A percentile compares a stretch with the other conserved stretches of the same genome.
Conservation (phyloP, 345 rosid species). For the Syzygium oleosum region DNA sequence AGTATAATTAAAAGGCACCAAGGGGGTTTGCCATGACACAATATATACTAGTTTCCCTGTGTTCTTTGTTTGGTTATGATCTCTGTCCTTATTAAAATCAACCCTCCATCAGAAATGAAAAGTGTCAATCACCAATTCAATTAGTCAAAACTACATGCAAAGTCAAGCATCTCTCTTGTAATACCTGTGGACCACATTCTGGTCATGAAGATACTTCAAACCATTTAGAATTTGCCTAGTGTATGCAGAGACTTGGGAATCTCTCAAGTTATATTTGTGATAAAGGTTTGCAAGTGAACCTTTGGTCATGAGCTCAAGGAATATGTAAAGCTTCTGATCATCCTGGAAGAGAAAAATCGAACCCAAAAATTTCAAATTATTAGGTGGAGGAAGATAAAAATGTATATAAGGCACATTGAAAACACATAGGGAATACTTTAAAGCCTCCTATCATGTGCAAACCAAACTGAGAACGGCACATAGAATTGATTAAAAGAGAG, state of each 20-base stretch:
- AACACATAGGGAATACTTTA: background rate
- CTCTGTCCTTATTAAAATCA: background rate
- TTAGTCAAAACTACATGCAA: background rate
- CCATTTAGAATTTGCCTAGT: constrained; percentile 79
- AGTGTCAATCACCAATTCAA: background rate
- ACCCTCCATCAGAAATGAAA: background rate
- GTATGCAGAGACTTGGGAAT: constrained; percentile 59
- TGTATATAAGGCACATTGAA: background rate
- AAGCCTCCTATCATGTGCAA: background rate
- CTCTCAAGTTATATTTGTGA: constrained; percentile 37
- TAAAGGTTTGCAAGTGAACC: constrained; percentile 68
- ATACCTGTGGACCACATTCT: constrained; percentile 45
- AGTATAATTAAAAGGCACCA: background rate
- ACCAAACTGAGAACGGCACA: background rate
- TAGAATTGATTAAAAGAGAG: background rate
- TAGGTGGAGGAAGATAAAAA: background rate
- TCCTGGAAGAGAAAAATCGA: constrained; percentile 30
- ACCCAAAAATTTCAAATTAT: background rate
- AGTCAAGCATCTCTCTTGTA: background rate
- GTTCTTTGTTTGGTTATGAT: background rate
- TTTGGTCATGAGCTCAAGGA: constrained; percentile 66
- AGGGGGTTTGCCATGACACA: background rate
- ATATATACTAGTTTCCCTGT: background rate
- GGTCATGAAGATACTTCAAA: constrained; percentile 41
- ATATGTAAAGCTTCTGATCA: constrained; percentile 62